Conservation (phyloP, 495 filamentous ascomycete genomes). For the Penicillium ochrochloron region DNA sequence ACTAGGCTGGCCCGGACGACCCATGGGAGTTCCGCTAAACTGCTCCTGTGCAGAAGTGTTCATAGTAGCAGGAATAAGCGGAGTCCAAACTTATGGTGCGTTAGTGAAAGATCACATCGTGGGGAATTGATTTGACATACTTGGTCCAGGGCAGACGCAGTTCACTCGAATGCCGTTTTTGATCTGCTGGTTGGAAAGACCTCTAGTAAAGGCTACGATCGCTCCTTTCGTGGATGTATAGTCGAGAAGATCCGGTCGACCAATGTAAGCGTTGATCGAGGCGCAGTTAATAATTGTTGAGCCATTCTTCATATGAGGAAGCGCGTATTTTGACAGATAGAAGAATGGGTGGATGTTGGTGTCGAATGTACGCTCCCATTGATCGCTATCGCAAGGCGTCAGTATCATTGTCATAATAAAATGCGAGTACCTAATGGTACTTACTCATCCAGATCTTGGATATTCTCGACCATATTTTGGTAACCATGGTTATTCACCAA, state of each 20-base stretch:
- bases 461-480: constrained; percentile 75
- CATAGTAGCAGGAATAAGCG: constrained; percentile 79
- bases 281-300: constrained; percentile 83
- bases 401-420: background rate
- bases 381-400: constrained; percentile 53
- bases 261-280: constrained; percentile 79
- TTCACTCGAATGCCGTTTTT: constrained; percentile 79
- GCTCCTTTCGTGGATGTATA: constrained; percentile 85
- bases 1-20: constrained; percentile 73
- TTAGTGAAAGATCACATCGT: background rate
- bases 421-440: constrained; percentile 18
- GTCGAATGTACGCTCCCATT: constrained; percentile 77
- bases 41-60: constrained; percentile 65
- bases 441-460: constrained; percentile 73
- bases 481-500: constrained; percentile 81
- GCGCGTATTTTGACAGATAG: constrained; percentile 75
- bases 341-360: constrained; percentile 76
- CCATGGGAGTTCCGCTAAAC: constrained; percentile 75
- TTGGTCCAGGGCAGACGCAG: constrained; percentile 68
- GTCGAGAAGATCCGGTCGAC: constrained; percentile 81
- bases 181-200: constrained; percentile 74
- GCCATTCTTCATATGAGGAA: constrained; percentile 74
- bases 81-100: constrained; percentile 68
- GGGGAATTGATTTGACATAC: constrained; percentile 4
- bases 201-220: constrained; percentile 79